Conservation (phyloP, 1,284 basidiomycete species). For the Pseudozyma sp. region DNA sequence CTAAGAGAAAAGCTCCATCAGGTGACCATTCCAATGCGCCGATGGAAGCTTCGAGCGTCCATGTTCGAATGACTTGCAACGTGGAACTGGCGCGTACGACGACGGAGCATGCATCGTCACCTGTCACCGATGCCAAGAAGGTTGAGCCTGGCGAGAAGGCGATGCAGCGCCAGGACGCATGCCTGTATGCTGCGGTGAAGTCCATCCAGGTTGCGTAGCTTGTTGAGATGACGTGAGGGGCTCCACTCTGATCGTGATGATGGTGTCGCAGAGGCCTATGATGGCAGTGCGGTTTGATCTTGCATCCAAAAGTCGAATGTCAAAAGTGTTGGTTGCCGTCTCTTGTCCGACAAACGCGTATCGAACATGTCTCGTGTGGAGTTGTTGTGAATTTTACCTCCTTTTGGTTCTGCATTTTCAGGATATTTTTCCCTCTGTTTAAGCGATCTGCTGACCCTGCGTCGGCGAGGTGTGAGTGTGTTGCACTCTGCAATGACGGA, state of each 20-base stretch:
- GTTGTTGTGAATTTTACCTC: too few relatives aligned
- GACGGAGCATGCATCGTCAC: conserved; percentile 34
- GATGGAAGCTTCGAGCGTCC: conserved; percentile 51
- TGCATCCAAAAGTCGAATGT: not conserved
- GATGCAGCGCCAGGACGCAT: conserved; percentile 55
- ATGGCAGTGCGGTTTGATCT: not conserved
- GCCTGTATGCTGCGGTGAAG: conserved; percentile 57
- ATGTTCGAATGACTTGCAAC: conserved; percentile 59
- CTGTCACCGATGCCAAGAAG: conserved; percentile 58
- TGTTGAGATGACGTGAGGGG: not conserved
- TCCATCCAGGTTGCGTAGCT: conserved; percentile 43
- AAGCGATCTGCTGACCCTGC: too few relatives aligned
- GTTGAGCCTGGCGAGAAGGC: conserved; percentile 64
- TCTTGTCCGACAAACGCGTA: too few relatives aligned
- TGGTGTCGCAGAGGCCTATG: not conserved
- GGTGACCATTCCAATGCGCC: conserved; percentile 54
- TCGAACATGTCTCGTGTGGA: too few relatives aligned
- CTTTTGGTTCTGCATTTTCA: too few relatives aligned
- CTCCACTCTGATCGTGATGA: not conserved
- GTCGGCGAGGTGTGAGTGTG: too few relatives aligned
- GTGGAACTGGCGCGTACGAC: conserved; percentile 58
- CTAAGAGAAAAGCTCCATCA: conserved; percentile 58
- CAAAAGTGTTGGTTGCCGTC: conserved; percentile 2
- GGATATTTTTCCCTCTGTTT: too few relatives aligned
- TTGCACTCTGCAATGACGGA: too few relatives aligned